phyloP scores from a whole-genome alignment of 2,329 filamentous ascomycete species.

The Aspergillus chevalieri region DNA sequence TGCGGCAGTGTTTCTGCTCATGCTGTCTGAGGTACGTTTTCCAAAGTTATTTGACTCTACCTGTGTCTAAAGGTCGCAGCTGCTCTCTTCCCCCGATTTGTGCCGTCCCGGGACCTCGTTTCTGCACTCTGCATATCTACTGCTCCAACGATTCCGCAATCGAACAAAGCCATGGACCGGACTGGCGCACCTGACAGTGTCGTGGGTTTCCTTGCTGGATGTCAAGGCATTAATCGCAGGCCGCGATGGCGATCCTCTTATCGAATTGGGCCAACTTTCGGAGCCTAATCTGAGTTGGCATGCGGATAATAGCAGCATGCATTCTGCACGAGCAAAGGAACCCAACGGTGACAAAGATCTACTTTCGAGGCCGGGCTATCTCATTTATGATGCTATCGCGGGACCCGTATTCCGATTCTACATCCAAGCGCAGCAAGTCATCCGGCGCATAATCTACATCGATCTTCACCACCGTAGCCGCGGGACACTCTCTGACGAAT shows the following conservation, averaged over 20 bases:
- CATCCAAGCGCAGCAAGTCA: constrained; percentile 27
- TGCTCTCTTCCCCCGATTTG: constrained; percentile 23
- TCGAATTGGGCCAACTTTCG: constrained; percentile 20
- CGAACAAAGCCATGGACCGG: constrained; percentile 25
- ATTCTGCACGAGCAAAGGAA: constrained; percentile 1
- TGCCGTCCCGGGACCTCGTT: constrained; percentile 23
- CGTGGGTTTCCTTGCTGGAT: constrained; percentile 30
- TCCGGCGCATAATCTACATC: constrained; percentile 29
- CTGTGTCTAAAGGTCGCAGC: constrained; percentile 10
- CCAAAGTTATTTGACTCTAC: not conserved
- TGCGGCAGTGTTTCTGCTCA: constrained; percentile 26
- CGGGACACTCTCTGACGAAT: constrained; percentile 32
- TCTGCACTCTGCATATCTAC: constrained; percentile 24
- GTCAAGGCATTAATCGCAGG: constrained; percentile 32
- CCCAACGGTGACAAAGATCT: constrained; percentile 12
- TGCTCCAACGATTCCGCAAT: constrained; percentile 23
- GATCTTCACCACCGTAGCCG: constrained; percentile 34
- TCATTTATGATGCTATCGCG: constrained; percentile 26
- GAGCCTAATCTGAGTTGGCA: constrained; percentile 4
- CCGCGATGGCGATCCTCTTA: constrained; percentile 28
- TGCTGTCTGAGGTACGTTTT: constrained; percentile 29
- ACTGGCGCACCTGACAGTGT: constrained; percentile 21
- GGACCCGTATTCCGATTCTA: constrained; percentile 30
- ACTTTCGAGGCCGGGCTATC: constrained; percentile 21
- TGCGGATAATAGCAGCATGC: constrained; percentile 1